Evolutionary conservation across 768 basidiomycete species (phyloP), one percentile per base, ranked within the genome.

Genomic region (Tephrocybe sp.): DNA sequence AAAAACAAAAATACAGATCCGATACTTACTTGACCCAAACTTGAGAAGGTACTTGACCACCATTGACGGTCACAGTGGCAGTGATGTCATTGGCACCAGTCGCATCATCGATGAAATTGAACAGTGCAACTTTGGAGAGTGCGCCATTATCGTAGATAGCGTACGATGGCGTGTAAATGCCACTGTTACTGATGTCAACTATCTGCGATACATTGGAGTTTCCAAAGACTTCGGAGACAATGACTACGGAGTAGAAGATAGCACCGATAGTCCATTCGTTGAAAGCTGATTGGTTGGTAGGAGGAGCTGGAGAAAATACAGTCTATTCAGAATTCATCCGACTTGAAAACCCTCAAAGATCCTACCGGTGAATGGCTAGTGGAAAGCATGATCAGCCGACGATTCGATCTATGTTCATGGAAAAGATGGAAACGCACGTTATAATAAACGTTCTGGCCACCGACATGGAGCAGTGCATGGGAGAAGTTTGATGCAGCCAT

Each of bases 191-290:
- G 26, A 89, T 72, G 64, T 92, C 90, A 27, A 87, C 66, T 25
- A 92, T 74, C 51, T 80, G 86, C 1, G 86, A 80, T 1, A 64
- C 69, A 64, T 84, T 83, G 32, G 79, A 77, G 37, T 75, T 70
- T n/a, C 87, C 89, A 26, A 92, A 72, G 3, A 77, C 74, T 64
- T 92, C 90, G 1, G 89, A 79, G 32, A 87, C 71, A 54, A 84
- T 74, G 21, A 94, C 67, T 1, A 84, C 75, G 1, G 89, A 76
- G 65, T 92, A 92, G 69, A 87, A 90, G 37, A 86, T 67, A 0
- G 86, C 77, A 3, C 87, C 87, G 31, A 87, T 74, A 1, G 86
- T 86, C 88, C 89, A 92, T 64, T 86, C 70, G 51, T 77, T 77
- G 64, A 73, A 80, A 0, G 69, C 54, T 0, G 81, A 76, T 54